These are phyloP conservation scores for Pseudonitzschia delicatissima DNA, from an alignment of 108 stramenopile species.

Conservation along the genomic window DNA sequence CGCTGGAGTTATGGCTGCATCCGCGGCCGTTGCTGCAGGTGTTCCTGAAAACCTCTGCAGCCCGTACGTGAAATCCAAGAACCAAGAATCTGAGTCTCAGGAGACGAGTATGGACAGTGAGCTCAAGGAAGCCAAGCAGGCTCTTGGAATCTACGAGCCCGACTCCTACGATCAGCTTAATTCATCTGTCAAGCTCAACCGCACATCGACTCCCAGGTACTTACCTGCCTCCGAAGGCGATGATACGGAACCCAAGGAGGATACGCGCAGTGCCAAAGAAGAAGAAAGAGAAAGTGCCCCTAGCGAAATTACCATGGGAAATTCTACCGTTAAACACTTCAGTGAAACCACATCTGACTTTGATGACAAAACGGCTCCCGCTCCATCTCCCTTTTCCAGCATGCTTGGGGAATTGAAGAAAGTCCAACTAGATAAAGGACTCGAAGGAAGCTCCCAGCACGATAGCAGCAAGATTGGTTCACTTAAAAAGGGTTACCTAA, in stretches of 20 bases:
- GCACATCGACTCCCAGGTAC: not conserved
- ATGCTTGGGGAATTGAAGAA: conserved; percentile 8
- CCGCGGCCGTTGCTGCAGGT: not conserved
- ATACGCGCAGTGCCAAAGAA: not conserved
- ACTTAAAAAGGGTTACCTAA: not conserved
- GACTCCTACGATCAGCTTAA: not conserved
- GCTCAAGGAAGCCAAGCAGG: not conserved
- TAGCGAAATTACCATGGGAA: conserved; percentile 10
- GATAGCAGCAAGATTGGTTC: not conserved
- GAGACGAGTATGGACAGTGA: not conserved
- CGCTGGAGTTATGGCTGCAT: conserved; percentile 1
- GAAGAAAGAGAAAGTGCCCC: not conserved
- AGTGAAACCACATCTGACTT: not conserved
- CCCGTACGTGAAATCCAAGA: not conserved
- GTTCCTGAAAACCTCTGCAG: not conserved
- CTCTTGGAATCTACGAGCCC: not conserved
- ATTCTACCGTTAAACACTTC: conserved; percentile 6
- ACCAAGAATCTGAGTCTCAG: not conserved
- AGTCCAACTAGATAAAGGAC: not conserved
- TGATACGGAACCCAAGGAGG: not conserved
- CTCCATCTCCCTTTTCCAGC: not conserved
- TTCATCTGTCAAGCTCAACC: not conserved
- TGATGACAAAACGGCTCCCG: not conserved
- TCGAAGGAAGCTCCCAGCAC: not conserved
- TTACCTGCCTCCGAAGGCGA: not conserved